Conservation (phyloP, 2,329 filamentous ascomycete genomes). For the Aquanectria penicillioides region DNA sequence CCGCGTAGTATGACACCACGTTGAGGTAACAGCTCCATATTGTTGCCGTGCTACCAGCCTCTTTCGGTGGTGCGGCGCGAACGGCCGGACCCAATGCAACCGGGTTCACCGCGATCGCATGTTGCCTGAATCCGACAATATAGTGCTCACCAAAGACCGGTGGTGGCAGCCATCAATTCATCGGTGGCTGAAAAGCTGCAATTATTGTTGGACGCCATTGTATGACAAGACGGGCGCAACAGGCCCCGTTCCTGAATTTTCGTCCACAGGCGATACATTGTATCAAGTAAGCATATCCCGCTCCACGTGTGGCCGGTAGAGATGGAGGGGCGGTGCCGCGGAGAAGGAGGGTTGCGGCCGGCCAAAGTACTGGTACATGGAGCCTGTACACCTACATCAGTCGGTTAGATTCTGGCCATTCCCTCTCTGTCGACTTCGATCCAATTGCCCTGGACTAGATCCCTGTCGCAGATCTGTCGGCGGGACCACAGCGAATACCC, state of each 20-base stretch:
- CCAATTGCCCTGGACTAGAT: constrained; percentile 9
- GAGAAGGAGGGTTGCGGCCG: constrained; percentile 4
- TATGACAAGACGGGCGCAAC: constrained; percentile 8
- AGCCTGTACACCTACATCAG: not conserved
- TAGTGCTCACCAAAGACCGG: not conserved
- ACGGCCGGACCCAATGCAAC: not conserved
- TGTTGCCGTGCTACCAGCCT: constrained; percentile 19
- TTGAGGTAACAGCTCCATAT: not conserved
- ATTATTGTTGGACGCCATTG: constrained; percentile 15
- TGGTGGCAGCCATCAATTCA: constrained; percentile 1
- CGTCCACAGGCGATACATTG: constrained; percentile 1
- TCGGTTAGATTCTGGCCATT: constrained; percentile 20
- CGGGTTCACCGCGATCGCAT: constrained; percentile 7
- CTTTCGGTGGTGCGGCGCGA: constrained; percentile 14
- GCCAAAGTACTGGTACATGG: constrained; percentile 26
- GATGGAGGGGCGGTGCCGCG: not conserved
- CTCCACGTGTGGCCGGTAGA: constrained; percentile 20
- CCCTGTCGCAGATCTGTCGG: constrained; percentile 16
- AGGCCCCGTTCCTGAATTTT: constrained; percentile 20
- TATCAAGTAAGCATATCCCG: constrained; percentile 9
- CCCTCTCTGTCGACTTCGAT: constrained; percentile 10
- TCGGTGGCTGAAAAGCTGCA: not conserved
- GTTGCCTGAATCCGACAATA: constrained; percentile 10
- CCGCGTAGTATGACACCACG: constrained; percentile 15
- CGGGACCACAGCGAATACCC: constrained; percentile 17